These are phyloP conservation scores for Trichoderma sp. DNA, from an alignment of 2,329 filamentous ascomycete genomes.

Conservation along the genomic window DNA sequence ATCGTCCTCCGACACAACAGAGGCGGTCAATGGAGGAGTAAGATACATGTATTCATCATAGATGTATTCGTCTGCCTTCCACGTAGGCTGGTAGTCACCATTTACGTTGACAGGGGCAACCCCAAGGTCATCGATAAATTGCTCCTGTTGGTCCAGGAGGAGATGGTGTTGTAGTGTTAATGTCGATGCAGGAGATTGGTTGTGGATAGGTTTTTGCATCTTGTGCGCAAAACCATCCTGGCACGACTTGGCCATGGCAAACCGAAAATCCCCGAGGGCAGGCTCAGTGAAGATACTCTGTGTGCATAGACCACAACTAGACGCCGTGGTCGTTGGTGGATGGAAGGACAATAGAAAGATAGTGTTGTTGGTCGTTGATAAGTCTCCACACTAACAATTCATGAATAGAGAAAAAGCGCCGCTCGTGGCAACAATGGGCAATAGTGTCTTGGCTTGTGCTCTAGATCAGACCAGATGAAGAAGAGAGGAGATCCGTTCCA, in stretches of 20 bases:
- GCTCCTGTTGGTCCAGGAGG: not conserved
- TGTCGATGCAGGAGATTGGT: not conserved
- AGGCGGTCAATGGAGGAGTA: not conserved
- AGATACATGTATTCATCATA: not conserved
- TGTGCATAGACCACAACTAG: not conserved
- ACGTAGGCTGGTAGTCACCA: not conserved
- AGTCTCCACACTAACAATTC: not conserved
- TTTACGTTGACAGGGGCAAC: not conserved
- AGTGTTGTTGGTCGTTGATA: not conserved
- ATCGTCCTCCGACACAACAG: not conserved
- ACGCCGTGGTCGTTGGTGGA: not conserved
- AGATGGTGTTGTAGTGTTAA: not conserved
- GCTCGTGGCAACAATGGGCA: not conserved
- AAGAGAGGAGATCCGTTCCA: not conserved
- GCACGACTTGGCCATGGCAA: not conserved
- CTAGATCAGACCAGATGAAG: not conserved
- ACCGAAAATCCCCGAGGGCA: not conserved
- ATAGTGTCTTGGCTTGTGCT: not conserved
- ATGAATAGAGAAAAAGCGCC: not conserved
- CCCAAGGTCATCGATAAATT: not conserved
- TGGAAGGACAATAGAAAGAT: not conserved
- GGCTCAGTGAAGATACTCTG: not conserved
- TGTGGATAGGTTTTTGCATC: not conserved
- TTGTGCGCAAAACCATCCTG: not conserved
- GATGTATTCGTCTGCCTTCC: not conserved